Evolutionary conservation across 495 filamentous ascomycete species (phyloP).

Genomic region (Bryoglossum gracile): DNA sequence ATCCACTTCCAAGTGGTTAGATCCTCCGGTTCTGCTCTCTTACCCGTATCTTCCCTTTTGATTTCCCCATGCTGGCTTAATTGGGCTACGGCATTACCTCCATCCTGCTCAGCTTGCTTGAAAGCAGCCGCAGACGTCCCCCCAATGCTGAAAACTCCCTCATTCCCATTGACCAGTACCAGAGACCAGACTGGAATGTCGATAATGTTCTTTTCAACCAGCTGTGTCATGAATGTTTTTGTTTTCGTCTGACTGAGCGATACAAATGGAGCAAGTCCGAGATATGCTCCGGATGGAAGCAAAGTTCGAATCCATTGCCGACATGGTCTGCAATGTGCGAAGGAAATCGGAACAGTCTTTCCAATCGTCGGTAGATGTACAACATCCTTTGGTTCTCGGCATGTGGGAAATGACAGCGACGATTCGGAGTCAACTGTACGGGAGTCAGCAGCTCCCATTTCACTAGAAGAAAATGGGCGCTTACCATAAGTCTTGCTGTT

Average conservation of each 20-base stretch:
- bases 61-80: neutral
- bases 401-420: conserved; percentile 5
- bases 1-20: conserved; percentile 18
- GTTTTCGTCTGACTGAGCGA: conserved; percentile 8
- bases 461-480: neutral
- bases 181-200: conserved; percentile 11
- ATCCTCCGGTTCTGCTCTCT: too few relatives aligned
- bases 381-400: conserved; percentile 6
- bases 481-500: conserved; percentile 4
- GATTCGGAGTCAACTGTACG: conserved; percentile 1
- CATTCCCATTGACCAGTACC: conserved; percentile 4
- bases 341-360: neutral
- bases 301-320: conserved; percentile 9
- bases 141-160: conserved; percentile 9
- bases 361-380: conserved; percentile 4
- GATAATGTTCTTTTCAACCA: conserved; percentile 12
- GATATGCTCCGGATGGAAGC: conserved; percentile 9
- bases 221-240: conserved; percentile 4
- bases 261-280: conserved; percentile 8
- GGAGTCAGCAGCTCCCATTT: neutral
- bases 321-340: conserved; percentile 12
- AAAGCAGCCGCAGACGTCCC: neutral
- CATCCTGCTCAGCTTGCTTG: neutral
- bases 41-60: too few relatives aligned
- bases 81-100: neutral